Evolutionary conservation across 495 filamentous ascomycete genomes (phyloP).

Genomic region (Trichoderma gamsii): DNA sequence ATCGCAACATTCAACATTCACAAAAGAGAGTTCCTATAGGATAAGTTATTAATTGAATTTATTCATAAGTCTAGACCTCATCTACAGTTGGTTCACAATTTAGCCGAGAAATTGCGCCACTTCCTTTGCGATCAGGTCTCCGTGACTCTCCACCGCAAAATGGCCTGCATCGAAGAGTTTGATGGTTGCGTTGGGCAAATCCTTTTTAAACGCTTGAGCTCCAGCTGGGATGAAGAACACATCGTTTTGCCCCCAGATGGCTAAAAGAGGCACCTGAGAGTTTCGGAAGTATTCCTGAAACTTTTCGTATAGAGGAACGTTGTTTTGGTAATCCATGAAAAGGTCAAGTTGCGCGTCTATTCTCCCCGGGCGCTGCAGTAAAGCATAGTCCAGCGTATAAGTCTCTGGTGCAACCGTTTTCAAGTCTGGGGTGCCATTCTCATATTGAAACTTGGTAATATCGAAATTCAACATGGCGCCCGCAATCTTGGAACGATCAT

Average conservation of each 20-base stretch:
- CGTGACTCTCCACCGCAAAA: conserved; percentile 56
- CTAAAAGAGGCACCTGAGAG: conserved; percentile 50
- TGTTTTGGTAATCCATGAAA: conserved; percentile 52
- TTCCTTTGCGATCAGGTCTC: conserved; percentile 37
- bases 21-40: neutral
- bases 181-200: conserved; percentile 48
- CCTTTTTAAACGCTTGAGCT: conserved; percentile 54
- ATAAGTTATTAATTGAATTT: no score
- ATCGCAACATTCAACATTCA: no score
- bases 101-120: neutral
- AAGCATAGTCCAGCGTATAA: conserved; percentile 45
- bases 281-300: conserved; percentile 56
- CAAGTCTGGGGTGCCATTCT: conserved; percentile 36
- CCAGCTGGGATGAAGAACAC: conserved; percentile 50
- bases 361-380: conserved; percentile 47
- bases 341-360: conserved; percentile 53
- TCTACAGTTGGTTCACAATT: neutral
- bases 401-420: conserved; percentile 43
- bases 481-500: conserved; percentile 34
- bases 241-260: conserved; percentile 60
- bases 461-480: conserved; percentile 38
- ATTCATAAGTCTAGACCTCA: neutral
- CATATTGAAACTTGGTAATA: conserved; percentile 51
- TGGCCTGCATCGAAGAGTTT: conserved; percentile 47
- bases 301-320: conserved; percentile 48